Conservation (phyloP, 1,139 yeast species). For the Yamadazyma atlantica region DNA sequence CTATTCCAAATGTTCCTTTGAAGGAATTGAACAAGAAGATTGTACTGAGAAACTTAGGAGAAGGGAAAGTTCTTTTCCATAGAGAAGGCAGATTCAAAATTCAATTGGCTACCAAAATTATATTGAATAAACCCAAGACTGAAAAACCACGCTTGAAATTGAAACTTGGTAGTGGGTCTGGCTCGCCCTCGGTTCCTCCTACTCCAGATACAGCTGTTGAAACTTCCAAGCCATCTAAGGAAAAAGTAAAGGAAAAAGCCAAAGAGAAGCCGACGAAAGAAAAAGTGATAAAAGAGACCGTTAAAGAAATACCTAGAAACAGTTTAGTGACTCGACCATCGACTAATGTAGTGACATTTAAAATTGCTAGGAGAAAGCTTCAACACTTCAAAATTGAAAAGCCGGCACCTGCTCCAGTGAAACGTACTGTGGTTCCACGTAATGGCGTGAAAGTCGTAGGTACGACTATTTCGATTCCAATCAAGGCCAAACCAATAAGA, state of each 20-base stretch:
- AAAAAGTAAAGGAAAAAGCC: slow-evolving; percentile 5
- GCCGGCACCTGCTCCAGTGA: background rate
- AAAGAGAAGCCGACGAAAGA: background rate
- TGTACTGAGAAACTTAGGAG: slow-evolving; percentile 52
- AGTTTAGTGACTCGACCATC: background rate
- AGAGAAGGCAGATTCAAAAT: slow-evolving; percentile 49
- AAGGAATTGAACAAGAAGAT: slow-evolving; percentile 59
- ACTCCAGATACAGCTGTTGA: background rate
- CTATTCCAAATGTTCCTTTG: slow-evolving; percentile 55
- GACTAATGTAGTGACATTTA: slow-evolving; percentile 6
- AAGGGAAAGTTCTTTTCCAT: slow-evolving; percentile 43
- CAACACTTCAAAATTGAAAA: slow-evolving; percentile 1
- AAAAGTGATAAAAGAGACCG: background rate
- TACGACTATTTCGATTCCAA: slow-evolving; percentile 9
- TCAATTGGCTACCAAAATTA: slow-evolving; percentile 29
- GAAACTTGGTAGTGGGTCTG: slow-evolving; percentile 14
- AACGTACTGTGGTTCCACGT: background rate
- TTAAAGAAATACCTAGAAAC: background rate
- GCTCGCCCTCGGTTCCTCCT: slow-evolving; percentile 4
- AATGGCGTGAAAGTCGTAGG: slow-evolving; percentile 17
- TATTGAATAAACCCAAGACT: slow-evolving; percentile 8
- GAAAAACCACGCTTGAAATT: slow-evolving; percentile 22
- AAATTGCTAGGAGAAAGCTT: slow-evolving; percentile 5
- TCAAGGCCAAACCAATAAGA: slow-evolving; percentile 11
- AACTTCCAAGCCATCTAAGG: background rate